Base-by-base conservation (phyloP, 1,139 yeast genomes). In the Candida albicans region DNA sequence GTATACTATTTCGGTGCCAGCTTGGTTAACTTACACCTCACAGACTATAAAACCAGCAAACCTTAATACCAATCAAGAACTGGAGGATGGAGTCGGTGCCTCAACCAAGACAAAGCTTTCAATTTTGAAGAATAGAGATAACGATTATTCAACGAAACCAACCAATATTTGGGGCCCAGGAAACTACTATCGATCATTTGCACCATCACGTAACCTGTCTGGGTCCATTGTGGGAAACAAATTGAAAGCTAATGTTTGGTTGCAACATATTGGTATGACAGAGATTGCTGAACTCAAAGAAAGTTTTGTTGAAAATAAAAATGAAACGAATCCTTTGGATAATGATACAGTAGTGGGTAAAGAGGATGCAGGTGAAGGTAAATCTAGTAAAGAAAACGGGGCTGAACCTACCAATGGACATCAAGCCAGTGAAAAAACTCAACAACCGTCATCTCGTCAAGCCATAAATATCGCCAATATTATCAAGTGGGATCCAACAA, bases 1-100 rank as follows among this genome's bases (percentile, higher is more conserved):
- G 87, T 84, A 84, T 52, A 82, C 89, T 8, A 69, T 91, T 40
- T 88, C 95, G 7, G 77, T 87, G 6, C 84, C 96, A 1, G 81
- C 81, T 41, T 93, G 97, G 97, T 67, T 91, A 42, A 77, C 77
- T 41, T 83, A 84, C 51, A 73, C 71, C 28, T 61, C 65, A 14
- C 61, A 56, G 31, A 45, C 55, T 2, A 51, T 60, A 33, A 61
- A 56, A 42, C 71, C 73, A 7, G 53, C 55, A 24, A 61, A 62
- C 4, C 53, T 54, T 8, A 53, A 61, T 41, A 55, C 61, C 25
- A 55, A 55, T 33, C 49, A 39, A 35, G 36, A 35, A 30, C 8
- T 26, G 11, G 33, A 26, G 4, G 4, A 15, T 14, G 38, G 41
- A 1, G 6, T 37, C 10, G 38, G 41, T 1, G 6, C 39, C 9